Evolutionary conservation across 768 basidiomycete species (phyloP).

Genomic region (Naganishia friedmannii): DNA sequence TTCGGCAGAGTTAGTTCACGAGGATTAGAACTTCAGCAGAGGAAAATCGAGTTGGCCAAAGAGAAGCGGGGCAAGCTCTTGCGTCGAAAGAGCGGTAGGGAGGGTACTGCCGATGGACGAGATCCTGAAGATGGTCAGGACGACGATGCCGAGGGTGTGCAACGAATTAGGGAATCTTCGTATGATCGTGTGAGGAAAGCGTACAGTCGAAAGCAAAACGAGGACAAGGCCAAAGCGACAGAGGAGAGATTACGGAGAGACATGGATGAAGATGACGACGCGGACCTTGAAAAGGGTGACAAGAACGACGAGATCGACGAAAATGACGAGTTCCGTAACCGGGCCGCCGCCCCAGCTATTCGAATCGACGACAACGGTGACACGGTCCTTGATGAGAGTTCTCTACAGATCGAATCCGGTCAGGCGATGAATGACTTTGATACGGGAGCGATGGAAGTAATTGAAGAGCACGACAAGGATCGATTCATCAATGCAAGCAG

Average conservation of each 20-base stretch:
- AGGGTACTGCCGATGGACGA: constrained; percentile 5
- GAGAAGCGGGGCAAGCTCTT: constrained; percentile 21
- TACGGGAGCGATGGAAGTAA: constrained; percentile 15
- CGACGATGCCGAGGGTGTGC: neutral
- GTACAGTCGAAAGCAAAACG: neutral
- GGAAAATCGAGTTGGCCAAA: constrained; percentile 9
- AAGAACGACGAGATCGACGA: constrained; percentile 14
- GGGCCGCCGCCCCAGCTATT: neutral
- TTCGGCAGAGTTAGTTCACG: constrained; percentile 25
- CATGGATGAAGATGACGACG: neutral
- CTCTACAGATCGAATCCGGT: constrained; percentile 15
- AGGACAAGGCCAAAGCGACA: neutral
- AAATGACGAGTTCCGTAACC: neutral
- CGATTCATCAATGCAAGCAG: constrained; percentile 24
- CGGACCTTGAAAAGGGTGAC: neutral
- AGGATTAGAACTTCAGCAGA: constrained; percentile 25
- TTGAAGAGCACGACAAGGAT: constrained; percentile 19
- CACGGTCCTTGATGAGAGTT: neutral
- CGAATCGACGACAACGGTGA: constrained; percentile 8
- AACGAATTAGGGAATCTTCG: neutral
- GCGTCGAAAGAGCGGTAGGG: constrained; percentile 15
- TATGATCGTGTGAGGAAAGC: neutral
- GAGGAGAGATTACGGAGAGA: neutral
- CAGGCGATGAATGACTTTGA: constrained; percentile 22
- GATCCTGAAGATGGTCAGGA: neutral